A percentile compares a stretch with the other conserved stretches of the same genome.
Conservation (phyloP, 768 basidiomycete species). For the Atractiella rhizophila region DNA sequence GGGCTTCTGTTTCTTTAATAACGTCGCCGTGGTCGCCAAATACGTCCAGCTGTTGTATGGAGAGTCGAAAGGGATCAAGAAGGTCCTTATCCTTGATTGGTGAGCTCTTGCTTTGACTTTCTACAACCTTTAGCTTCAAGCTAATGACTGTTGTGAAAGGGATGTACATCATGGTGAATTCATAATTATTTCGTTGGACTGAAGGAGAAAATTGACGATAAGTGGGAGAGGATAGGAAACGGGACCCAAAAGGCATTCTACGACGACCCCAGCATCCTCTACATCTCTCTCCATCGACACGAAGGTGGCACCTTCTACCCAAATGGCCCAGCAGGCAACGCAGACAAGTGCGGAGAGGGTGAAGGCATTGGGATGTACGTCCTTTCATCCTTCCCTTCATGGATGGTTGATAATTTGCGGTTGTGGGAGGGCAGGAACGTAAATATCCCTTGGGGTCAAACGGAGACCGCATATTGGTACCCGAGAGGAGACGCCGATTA, state of each 20-base stretch:
- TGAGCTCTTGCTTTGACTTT: slow-evolving; percentile 24
- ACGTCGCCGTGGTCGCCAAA: slow-evolving; percentile 78
- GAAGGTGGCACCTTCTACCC: slow-evolving; percentile 83
- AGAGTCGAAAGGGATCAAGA: slow-evolving; percentile 39
- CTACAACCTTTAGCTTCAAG: neutral
- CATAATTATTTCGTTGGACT: neutral
- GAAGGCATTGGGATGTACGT: slow-evolving; percentile 55
- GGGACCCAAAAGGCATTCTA: slow-evolving; percentile 92
- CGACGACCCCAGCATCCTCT: slow-evolving; percentile 70
- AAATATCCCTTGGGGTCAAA: slow-evolving; percentile 79
- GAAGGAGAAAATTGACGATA: neutral
- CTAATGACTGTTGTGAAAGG: slow-evolving; percentile 26
- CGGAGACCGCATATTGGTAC: slow-evolving; percentile 49
- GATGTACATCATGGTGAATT: slow-evolving; percentile 70
- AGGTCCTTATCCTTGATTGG: slow-evolving; percentile 85
- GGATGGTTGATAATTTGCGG: slow-evolving; percentile 1
- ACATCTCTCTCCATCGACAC: slow-evolving; percentile 84
- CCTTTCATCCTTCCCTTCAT: neutral
- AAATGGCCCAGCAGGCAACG: slow-evolving; percentile 61
- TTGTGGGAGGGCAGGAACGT: slow-evolving; percentile 37
- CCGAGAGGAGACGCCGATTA: slow-evolving; percentile 92
- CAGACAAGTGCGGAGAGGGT: slow-evolving; percentile 66
- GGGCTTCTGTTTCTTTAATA: slow-evolving; percentile 99
- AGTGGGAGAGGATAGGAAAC: slow-evolving; percentile 36
- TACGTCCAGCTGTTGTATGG: slow-evolving; percentile 35